Base-by-base conservation (phyloP, 768 basidiomycete species). In the Agaricus sinodeliciosus region DNA sequence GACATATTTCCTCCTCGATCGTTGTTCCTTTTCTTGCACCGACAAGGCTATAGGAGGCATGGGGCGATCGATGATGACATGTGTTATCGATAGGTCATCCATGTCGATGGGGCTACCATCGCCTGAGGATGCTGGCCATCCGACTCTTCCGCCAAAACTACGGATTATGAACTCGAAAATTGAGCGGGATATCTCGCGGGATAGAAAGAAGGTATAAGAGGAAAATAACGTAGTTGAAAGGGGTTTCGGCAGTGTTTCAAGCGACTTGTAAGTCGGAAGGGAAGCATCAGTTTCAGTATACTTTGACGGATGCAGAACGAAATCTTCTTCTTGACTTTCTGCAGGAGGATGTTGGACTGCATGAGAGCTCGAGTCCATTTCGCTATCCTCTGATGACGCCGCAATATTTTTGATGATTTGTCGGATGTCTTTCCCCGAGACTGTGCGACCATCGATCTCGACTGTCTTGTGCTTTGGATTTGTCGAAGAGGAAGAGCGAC, bases 101-200 rank as follows among this genome's bases (percentile, higher is more conserved):
- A 91, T 90, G 28, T 82, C 76, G 60, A 86, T 75, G 0, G 90
- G 85, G 3, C 92, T 93, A 18, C 91, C 91, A 52, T 79, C 75
- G 28, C 92, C 94, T 42, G 86, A 85, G 3, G 90, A 84, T 31
- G 76, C 60, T 36, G 90, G 82, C 94, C 94, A 96, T 40, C 95
- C 91, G 60, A 96, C 84, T 43, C 83, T 81, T 19, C 94, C 96
- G 41, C 94, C 95, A 66, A 93, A 93, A 12, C 90, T 85, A 16
- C 92, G 86, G 40, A 97, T 78, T 57, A 95, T 72, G 67, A 99
- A 97, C 68, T 98, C 96, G 70, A 97, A 93, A 54, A 96, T 85
- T 15, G 87, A 76, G 15, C 94, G 80, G 2, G 96, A 87, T 0
- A 86, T 89, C 71, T 97, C 95, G 58, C 95, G 82, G 7, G 95